Evolutionary conservation across 2,329 filamentous ascomycete species (phyloP), one percentile per base, ranked within the genome.

Genomic region (Colletotrichum australisinense): DNA sequence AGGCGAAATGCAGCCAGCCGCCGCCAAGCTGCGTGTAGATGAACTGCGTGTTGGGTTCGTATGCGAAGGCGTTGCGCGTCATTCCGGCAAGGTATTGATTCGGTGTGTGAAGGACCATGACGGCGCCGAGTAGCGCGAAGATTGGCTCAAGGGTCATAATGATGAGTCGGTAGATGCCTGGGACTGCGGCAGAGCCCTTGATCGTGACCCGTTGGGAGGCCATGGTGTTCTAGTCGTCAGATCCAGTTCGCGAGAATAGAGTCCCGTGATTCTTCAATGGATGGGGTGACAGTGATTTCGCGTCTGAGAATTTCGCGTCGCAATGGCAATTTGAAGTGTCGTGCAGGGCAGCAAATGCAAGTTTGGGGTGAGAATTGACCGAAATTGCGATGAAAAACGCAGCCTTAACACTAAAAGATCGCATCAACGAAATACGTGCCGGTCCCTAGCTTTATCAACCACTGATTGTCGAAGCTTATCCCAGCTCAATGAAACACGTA

Each of bases 141-240:
- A 84, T 69, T 12, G 83, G 83, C 75, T 84, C 83, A 63, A 84
- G 60, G 55, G 78, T 77, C 38, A 79, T 79, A 35, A 84, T 74
- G 58, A 78, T 73, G 66, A 83, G 52, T 53, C 80, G 81, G 76
- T 81, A 83, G 55, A 75, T 19, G 67, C 75, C 74, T 4, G 83
- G 82, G 62, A 84, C 65, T 59, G 76, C 63, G 57, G 78, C 72
- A 2, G 76, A 75, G 11, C 78, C 78, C 24, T 63, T 35, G 11
- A 70, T 59, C 14, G 35, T 12, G 7, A 7, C 19, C 24, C 35
- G 60, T 11, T 46, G 35, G 26, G 58, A 30, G n/a, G 55, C n/a
- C 49, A 62, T 57, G 35, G 63, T 66, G 6, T 46, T 57, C 16
- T 4, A 16, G 11, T 32, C 16, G 24, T 28, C 14, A 11, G 26